Percentiles rank a stretch among this genome's conserved stretches.
Evolutionary conservation across 2,329 filamentous ascomycete species (phyloP).

Genomic region (Onygenales sp.): DNA sequence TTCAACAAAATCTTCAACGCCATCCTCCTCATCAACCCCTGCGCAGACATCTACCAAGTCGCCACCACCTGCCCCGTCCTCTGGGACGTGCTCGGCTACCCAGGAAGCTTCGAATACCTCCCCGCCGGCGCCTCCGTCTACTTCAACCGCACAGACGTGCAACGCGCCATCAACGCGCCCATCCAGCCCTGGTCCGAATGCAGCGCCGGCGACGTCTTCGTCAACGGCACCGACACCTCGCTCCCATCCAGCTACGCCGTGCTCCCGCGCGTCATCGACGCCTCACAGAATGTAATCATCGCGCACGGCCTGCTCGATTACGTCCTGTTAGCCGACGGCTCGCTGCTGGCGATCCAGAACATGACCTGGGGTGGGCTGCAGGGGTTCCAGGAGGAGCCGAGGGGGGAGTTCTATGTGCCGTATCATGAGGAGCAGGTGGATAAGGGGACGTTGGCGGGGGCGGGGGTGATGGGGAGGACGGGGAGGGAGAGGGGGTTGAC

Average conservation of each 20-base stretch:
- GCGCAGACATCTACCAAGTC: constrained; percentile 70
- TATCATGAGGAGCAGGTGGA: constrained; percentile 43
- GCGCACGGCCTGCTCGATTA: constrained; percentile 63
- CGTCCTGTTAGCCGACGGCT: constrained; percentile 58
- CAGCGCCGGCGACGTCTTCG: constrained; percentile 37
- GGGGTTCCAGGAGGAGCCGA: constrained; percentile 56
- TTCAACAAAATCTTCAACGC: constrained; percentile 49
- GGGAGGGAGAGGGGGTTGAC: constrained; percentile 70
- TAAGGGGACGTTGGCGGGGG: constrained; percentile 42
- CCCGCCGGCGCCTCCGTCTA: constrained; percentile 55
- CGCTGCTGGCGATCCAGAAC: constrained; percentile 64
- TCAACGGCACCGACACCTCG: constrained; percentile 31
- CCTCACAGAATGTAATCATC: constrained; percentile 62
- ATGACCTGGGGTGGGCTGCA: constrained; percentile 68
- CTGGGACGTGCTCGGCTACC: constrained; percentile 61
- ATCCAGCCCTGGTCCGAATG: constrained; percentile 49
- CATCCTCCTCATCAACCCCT: constrained; percentile 55
- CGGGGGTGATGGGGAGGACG: constrained; percentile 59
- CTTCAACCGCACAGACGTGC: constrained; percentile 63
- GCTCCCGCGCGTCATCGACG: constrained; percentile 63
- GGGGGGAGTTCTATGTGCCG: constrained; percentile 59
- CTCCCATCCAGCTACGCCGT: constrained; percentile 47
- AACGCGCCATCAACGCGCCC: constrained; percentile 58
- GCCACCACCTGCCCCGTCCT: constrained; percentile 60
- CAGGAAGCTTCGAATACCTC: constrained; percentile 54